Evolutionary conservation across 805 yeast genomes (phyloP), one percentile per base, ranked within the genome.

Genomic region (Lachancea fermentati): DNA sequence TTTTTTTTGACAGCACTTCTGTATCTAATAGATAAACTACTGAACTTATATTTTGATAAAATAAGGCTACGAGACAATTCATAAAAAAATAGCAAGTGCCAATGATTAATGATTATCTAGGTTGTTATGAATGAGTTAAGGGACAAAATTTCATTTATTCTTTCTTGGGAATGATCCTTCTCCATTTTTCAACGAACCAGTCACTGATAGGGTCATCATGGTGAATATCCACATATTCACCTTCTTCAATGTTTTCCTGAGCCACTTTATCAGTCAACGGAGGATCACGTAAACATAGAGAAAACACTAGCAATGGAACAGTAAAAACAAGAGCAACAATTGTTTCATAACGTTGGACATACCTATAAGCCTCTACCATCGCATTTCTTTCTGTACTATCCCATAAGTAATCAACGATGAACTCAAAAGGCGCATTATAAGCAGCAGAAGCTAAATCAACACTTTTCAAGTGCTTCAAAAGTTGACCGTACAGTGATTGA

Each of bases 351-450:
- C 70, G 68, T 60, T 82, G 89, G 36, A 78, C 70, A 42, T 77
- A 63, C 42, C 71, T 72, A 57, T 82, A 83, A 2, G 84, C 72
- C 35, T 54, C 60, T 3, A 79, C 81, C 37, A 79, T 68, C 3
- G 75, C 80, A 2, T 54, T 55, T 60, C 91, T 74, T 44, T 70
- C 75, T 13, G 80, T 75, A 1, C 85, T 66, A 2, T 79, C 87
- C 84, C 85, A 78, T 1, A 76, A 56, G 52, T 79, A 69, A 0
- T 51, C 50, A 2, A 54, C 44, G 36, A 73, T 66, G 48, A 76
- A 79, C 0, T 68, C 58, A 47, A 71, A 69, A 25, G 88, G 88
- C 13, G 69, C 59, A 2, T 66, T 67, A 51, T 78, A 79, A 11
- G 78, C 81, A 2, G 40, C 45, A 0, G 60, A 47, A 6, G 77